Evolutionary conservation across 2,329 filamentous ascomycete species (phyloP), one percentile per base, ranked within the genome.

Genomic region (Polychaeton citri): DNA sequence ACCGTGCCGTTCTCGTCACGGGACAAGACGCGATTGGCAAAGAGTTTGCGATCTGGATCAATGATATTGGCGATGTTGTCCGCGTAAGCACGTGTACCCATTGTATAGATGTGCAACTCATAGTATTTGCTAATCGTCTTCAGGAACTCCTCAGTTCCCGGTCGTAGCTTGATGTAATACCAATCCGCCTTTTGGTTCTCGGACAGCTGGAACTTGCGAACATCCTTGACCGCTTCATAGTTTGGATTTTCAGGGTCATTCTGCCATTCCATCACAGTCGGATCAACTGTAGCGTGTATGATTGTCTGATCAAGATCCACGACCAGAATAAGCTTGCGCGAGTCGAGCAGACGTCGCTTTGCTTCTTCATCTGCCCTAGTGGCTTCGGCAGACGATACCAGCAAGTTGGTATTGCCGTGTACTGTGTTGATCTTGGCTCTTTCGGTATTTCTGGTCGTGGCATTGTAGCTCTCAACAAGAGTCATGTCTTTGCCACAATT

Each of bases 261-360:
- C 66, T 93, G 83, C 90, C 90, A 98, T 57, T 98, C 88, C 44
- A 80, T 86, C 37, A 98, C 79, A 0, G 90, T 98, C 5, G 87
- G 88, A 49, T 98, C 90, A 51, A 96, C 92, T 43, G 86, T 94
- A 18, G 90, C 90, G 59, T 98, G 90, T 47, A 98, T 98, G 51
- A 98, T 90, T 38, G 90, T 98, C 65, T 96, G 88, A 57, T 98
- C 90, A 37, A 98, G 69, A 68, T 98, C 90, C 48, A 98, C 90
- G 18, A 98, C 90, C 31, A 98, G 70, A 32, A 83, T 93, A 31
- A 98, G 71, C 63, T 93, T 94, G 47, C 81, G 76, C 42, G 81
- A 74, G 40, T 77, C 71, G 30, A 98, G 66, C 30, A 98, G 68
- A 15, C 88, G 78, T 41, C 77, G 74, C 64, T 95, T 93, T 10